phyloP scores from a whole-genome alignment of 768 basidiomycete species.

The Pleurotus ostreatus region DNA sequence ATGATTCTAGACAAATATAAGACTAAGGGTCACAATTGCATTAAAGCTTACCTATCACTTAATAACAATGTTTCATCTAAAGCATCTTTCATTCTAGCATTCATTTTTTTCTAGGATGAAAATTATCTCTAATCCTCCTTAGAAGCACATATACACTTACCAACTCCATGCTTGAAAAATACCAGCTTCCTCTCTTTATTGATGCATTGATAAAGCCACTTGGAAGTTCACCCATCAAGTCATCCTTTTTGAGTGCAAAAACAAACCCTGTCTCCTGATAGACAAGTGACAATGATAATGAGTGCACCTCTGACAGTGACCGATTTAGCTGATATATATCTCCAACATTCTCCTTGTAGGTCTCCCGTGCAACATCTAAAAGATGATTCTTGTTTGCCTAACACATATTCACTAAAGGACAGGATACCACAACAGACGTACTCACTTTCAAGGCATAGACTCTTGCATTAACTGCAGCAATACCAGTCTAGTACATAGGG shows the following conservation, averaged over 20 bases:
- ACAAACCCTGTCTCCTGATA: slow-evolving; percentile 76
- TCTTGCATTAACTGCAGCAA: slow-evolving; percentile 70
- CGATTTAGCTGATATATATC: slow-evolving; percentile 76
- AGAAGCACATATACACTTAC: slow-evolving; percentile 35
- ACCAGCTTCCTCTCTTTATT: slow-evolving; percentile 64
- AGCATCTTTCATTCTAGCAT: slow-evolving; percentile 85
- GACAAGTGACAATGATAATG: slow-evolving; percentile 58
- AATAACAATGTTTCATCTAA: slow-evolving; percentile 86
- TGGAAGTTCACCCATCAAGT: slow-evolving; percentile 65
- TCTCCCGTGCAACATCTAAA: slow-evolving; percentile 92
- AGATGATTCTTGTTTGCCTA: slow-evolving; percentile 77
- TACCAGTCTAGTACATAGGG: slow-evolving; percentile 49
- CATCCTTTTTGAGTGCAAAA: slow-evolving; percentile 64
- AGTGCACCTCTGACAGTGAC: slow-evolving; percentile 55
- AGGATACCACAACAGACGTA: background rate
- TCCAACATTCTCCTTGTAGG: slow-evolving; percentile 88
- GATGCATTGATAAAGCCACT: slow-evolving; percentile 66
- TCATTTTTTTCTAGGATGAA: slow-evolving; percentile 69
- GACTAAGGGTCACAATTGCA: background rate
- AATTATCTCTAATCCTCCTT: background rate
- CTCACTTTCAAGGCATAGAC: slow-evolving; percentile 84
- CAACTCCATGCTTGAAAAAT: slow-evolving; percentile 79
- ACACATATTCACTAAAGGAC: background rate
- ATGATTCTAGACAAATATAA: slow-evolving; percentile 55
- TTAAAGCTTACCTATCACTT: slow-evolving; percentile 61